phyloP scores from a whole-genome alignment of 2,329 filamentous ascomycete species.

The Sphaceloma murrayae region DNA sequence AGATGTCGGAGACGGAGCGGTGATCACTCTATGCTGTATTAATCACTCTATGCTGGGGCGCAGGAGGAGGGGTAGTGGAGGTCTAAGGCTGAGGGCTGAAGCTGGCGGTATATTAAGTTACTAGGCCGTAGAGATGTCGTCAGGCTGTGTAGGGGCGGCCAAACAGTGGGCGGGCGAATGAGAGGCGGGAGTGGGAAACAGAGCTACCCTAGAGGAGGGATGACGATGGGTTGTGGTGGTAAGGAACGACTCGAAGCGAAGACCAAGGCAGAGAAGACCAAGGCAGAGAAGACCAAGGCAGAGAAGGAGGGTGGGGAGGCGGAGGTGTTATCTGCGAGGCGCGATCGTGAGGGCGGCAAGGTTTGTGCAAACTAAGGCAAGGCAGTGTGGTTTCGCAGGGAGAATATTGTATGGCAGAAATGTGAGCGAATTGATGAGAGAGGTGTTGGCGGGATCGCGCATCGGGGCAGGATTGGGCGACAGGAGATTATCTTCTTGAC shows the following conservation, averaged over 20 bases:
- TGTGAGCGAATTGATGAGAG: not conserved
- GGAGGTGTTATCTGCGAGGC: not conserved
- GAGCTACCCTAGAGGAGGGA: too few species aligned
- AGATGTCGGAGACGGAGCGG: conserved; percentile 9
- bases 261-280: too few species aligned
- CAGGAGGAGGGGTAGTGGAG: not conserved
- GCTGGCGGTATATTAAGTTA: conserved; percentile 9
- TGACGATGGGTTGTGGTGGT: not conserved
- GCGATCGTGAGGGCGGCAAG: conserved; percentile 6
- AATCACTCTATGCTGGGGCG: too few species aligned
- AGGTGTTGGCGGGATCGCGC: not conserved
- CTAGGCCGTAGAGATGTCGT: conserved; percentile 8
- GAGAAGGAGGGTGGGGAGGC: not conserved
- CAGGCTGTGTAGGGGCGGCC: conserved; percentile 2
- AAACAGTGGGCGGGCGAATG: conserved; percentile 6
- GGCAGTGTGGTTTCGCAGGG: conserved; percentile 1
- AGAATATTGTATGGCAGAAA: too few species aligned
- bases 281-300: too few species aligned
- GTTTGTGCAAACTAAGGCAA: not conserved
- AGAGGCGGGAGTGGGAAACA: too few species aligned
- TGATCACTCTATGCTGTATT: too few species aligned
- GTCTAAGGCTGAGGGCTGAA: conserved; percentile 8
- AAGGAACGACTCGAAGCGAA: conserved; percentile 9
- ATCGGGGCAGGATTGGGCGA: too few species aligned
- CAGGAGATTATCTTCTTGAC: too few species aligned